phyloP scores from a whole-genome alignment of 1,284 basidiomycete species.

The Coniophora puteana region DNA sequence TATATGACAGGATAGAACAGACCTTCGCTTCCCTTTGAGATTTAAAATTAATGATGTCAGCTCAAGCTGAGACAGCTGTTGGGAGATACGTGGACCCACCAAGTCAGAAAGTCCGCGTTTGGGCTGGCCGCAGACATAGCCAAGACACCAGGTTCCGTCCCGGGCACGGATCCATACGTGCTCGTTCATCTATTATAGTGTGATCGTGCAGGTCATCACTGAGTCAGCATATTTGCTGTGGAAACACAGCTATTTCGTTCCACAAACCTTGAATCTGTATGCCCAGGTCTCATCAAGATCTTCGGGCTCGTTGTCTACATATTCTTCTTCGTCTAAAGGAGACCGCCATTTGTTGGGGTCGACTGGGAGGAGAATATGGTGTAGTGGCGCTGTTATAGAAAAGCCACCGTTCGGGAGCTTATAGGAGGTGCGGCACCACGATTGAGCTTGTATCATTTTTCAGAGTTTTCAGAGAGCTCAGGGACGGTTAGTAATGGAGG shows the following conservation, averaged over 20 bases:
- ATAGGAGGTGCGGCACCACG: no score
- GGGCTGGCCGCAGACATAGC: slow-evolving; percentile 40
- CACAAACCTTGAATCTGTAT: slow-evolving; percentile 48
- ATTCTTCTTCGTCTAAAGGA: no score
- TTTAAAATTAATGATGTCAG: slow-evolving; percentile 5
- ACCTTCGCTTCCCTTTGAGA: slow-evolving; percentile 38
- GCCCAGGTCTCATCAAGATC: slow-evolving; percentile 52
- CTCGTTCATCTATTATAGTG: slow-evolving; percentile 42
- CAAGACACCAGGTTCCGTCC: slow-evolving; percentile 46
- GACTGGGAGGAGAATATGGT: no score
- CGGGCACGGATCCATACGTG: slow-evolving; percentile 49
- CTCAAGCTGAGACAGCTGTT: slow-evolving; percentile 7
- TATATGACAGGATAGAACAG: slow-evolving; percentile 50
- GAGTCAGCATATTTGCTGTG: not conserved
- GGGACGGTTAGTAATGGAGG: no score
- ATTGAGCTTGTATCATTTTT: no score
- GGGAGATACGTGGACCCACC: slow-evolving; percentile 34
- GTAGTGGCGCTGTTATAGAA: no score
- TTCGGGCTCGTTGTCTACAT: slow-evolving; percentile 34
- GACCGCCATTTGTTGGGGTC: no score
- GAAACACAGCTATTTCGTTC: not conserved
- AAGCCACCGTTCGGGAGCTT: no score
- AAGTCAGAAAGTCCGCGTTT: slow-evolving; percentile 41
- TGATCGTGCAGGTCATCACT: slow-evolving; percentile 8
- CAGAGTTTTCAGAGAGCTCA: no score